Percentiles rank a stretch among this genome's conserved stretches.
These are phyloP conservation scores for Uronychia setigera DNA, from an alignment of 73 alveolate species.

Conservation along the genomic window DNA sequence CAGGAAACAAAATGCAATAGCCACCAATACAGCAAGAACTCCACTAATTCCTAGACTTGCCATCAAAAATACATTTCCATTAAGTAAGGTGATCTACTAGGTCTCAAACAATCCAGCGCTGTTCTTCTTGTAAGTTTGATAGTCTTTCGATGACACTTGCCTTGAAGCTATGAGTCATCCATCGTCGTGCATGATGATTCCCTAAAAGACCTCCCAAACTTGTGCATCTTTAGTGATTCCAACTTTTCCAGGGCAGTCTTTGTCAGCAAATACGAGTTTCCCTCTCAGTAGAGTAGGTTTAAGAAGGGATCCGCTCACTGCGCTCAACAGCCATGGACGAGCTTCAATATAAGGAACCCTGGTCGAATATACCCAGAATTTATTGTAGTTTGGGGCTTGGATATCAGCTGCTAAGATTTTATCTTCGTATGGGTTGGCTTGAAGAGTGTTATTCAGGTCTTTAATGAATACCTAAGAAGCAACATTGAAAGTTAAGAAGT, in stretches of 20 bases:
- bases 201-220: neutral
- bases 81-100: neutral
- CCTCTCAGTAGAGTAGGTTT: neutral
- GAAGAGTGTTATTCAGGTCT: neutral
- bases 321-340: conserved; percentile 25
- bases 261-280: neutral
- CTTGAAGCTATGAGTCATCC: neutral
- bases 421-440: neutral
- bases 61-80: neutral
- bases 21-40: neutral
- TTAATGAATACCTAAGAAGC: neutral
- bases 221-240: neutral
- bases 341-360: conserved; percentile 2
- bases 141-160: neutral
- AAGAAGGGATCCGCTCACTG: neutral
- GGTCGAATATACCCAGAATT: conserved; percentile 16
- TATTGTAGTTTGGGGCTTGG: conserved; percentile 9
- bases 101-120: neutral
- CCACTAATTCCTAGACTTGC: neutral
- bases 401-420: neutral
- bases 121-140: neutral
- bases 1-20: neutral
- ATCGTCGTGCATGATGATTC: neutral
- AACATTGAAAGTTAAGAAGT: neutral
- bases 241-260: neutral